Evolutionary conservation across 306 rosid species (phyloP).

Genomic region (Quercus dentata): DNA sequence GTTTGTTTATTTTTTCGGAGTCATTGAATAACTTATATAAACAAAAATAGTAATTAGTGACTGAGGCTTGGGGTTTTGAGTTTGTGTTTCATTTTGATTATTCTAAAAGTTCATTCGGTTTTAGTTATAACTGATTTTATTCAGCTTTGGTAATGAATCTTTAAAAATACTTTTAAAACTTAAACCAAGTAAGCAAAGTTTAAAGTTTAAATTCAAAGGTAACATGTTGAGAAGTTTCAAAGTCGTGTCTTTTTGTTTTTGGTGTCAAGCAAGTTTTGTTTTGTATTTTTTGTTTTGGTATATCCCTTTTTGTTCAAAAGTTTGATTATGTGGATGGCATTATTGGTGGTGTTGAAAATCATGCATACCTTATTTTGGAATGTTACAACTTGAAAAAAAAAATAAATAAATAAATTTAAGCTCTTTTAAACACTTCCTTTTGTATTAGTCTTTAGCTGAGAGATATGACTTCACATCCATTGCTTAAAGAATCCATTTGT

Average conservation of each 20-base stretch:
- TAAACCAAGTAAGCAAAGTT: too few relatives aligned
- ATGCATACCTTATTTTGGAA: too few relatives aligned
- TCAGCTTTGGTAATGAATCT: slow-evolving; percentile 1
- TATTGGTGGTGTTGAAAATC: too few relatives aligned
- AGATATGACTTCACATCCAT: neutral
- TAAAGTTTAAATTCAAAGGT: too few relatives aligned
- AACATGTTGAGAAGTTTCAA: too few relatives aligned
- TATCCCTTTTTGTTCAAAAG: too few relatives aligned
- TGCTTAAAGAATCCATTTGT: neutral
- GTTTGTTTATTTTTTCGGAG: neutral
- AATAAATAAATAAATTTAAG: neutral
- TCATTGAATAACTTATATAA: neutral
- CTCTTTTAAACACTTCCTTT: neutral
- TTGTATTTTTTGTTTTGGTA: too few relatives aligned
- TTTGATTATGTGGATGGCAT: too few relatives aligned
- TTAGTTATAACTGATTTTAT: neutral
- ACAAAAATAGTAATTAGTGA: neutral
- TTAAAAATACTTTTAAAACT: too few relatives aligned
- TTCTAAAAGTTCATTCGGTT: neutral
- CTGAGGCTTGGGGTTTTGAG: neutral
- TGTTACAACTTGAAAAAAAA: too few relatives aligned
- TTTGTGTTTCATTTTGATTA: neutral
- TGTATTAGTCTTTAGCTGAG: neutral
- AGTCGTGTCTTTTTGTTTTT: too few relatives aligned
- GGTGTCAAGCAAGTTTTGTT: too few relatives aligned